Base-by-base conservation (phyloP, 2,329 filamentous ascomycete species). In the Pseudocercospora pini-densiflorae region DNA sequence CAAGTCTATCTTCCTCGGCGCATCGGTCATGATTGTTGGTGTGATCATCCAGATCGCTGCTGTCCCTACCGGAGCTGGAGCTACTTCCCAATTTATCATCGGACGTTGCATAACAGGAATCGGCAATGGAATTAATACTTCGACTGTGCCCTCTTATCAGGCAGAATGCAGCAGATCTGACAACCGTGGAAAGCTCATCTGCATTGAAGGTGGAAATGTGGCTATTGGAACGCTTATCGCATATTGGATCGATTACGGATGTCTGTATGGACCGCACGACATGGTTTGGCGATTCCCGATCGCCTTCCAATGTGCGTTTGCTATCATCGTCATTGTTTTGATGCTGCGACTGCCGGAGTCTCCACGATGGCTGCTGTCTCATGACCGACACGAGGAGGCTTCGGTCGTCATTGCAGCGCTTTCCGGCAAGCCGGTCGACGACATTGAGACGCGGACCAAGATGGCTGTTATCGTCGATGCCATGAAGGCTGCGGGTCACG, bases 181-280 rank as follows among this genome's bases (percentile, higher is more conserved):
- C 72, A 88, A 88, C 75, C 83, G 87, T 69, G 87, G 87, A 68
- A 82, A 87, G 43, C 77, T 89, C 62, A 88, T 89, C 70, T 89
- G 86, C 75, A 87, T 89, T 47, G 86, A 83, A 72, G 85, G 82
- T 71, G 84, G 83, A 74, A 77, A 80, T 40, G 83, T 85, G 55
- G 83, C 83, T 10, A 82, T 85, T 59, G 84, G 84, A 36, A 85
- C 82, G 10, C 72, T 82, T 24, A 84, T 86, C 61, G 83, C 84
- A 3, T 84, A 84, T 74, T 84, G 82, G 82, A 83, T 83, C 67
- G 82, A 84, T 63, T 85, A 81, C 61, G 83, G 82, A 63, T 81
- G 78, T 33, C 75, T 76, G 36, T 80, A 80, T 64, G 63, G 67
- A 21, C 73, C 75, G 24, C 43, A 68, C n/a, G 76, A 78, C 60